Base-by-base conservation (phyloP, 202 grass and related monocot species). In the Hordeum pubiflorum region DNA sequence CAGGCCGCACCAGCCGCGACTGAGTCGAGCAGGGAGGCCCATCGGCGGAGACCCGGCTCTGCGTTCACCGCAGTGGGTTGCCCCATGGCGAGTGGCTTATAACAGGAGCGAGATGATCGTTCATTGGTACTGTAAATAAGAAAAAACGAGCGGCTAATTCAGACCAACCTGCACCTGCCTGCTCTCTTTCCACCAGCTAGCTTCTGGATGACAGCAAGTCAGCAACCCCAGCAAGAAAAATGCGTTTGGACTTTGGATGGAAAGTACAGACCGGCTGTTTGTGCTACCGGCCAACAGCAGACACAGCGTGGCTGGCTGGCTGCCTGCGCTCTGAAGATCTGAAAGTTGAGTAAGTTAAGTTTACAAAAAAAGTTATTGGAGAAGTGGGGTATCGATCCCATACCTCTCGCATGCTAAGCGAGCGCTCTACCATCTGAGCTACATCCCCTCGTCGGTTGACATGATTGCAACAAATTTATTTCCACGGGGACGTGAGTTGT, bases 91-190 rank as follows among this genome's bases (percentile, higher is more conserved):
- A 17, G 52, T 55, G 72, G 33, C 77, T 81, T 73, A 82, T 82
- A 34, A n/a, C 4, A 13, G 56, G 50, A 27, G 60, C 36, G 17
- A 17, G 46, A 23, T 4, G 79, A 46, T 23, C 13, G 3, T 70
- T 41, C 6, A 70, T 9, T 1, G 39, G 67, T 55, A 38, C 34
- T 36, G 34, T 36, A 44, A 38, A 41, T 57, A 14, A 66, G 21
- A 55, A 68, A 13, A 34, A 72, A n/a, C 22, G 14, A n/a, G 10
- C 13, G 9, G 54, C 40, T 23, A 38, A 73, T 63, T 87, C 87
- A 70, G 22, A 68, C 79, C 87, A 75, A 79, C 67, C 69, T 34
- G 74, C 71, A 86, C 59, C 87, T 74, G 67, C 69, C 68, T 17
- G 1, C 38, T 40, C 74, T 14, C 27, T 61, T 64, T 23, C 48